Evolutionary conservation across 495 filamentous ascomycete genomes (phyloP).

Genomic region (Pyronema omphalodes): DNA sequence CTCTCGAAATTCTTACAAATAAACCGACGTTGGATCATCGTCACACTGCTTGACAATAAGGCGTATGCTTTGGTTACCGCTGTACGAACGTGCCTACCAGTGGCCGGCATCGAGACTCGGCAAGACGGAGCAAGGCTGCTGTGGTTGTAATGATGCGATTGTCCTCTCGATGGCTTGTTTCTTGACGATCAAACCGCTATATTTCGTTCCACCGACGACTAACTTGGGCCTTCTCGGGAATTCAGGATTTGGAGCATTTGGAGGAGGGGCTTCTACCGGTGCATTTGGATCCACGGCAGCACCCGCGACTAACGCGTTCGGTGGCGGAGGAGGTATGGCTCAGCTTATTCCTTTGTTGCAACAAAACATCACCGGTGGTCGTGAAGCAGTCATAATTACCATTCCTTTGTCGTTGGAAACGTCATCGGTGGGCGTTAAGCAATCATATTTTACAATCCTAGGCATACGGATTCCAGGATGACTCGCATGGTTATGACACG

Average conservation of each 20-base stretch:
- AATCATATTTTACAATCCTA: no score
- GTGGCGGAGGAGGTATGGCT: slow-evolving; percentile 23
- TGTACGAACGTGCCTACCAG: not conserved
- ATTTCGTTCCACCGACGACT: slow-evolving; percentile 1
- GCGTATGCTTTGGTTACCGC: not conserved
- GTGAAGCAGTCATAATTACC: slow-evolving; percentile 14
- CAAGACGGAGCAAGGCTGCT: slow-evolving; percentile 11
- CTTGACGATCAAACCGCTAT: not conserved
- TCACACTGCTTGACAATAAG: slow-evolving; percentile 1
- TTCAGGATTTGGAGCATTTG: slow-evolving; percentile 24
- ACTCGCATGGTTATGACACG: not conserved
- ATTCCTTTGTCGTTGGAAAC: not conserved
- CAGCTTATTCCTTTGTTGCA: slow-evolving; percentile 20
- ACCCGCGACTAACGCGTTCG: slow-evolving; percentile 14
- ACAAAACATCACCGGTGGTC: slow-evolving; percentile 4
- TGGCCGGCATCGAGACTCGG: not conserved
- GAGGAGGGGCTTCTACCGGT: slow-evolving; percentile 19
- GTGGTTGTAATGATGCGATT: slow-evolving; percentile 1
- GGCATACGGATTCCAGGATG: not conserved
- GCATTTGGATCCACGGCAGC: slow-evolving; percentile 11
- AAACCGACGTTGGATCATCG: slow-evolving; percentile 16
- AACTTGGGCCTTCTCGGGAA: not conserved
- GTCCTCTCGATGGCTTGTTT: not conserved
- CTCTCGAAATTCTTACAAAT: slow-evolving; percentile 5
- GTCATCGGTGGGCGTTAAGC: no score